Evolutionary conservation across 805 yeast species (phyloP), one percentile per base, ranked within the genome.

Genomic region (Myxozyma lipomycoides): DNA sequence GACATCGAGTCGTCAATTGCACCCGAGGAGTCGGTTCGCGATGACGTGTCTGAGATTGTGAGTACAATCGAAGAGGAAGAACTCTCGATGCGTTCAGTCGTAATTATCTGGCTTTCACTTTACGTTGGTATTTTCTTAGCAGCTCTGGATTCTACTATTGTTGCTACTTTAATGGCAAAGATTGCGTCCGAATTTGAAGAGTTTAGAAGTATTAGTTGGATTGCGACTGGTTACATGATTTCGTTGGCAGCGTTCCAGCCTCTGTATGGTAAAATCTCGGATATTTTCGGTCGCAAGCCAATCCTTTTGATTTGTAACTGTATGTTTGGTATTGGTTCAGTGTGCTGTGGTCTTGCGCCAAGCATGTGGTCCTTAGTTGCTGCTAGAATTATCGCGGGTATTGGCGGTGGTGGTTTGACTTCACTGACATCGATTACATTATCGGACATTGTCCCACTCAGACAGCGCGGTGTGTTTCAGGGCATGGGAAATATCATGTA

Each of bases 381-480:
- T 30, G 64, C 63, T 0, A 73, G 95, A 60, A 82, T 86, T 54
- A 73, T 88, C 45, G 82, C 95, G 23, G 96, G 96, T 18, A 76
- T 85, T 49, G 96, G 96, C 10, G 95, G 95, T n/a, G 93, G 95
- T 4, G 96, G 96, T 1, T 77, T 88, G 62, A 79, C 83, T 45
- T 76, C 90, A 0, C 70, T 87, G 59, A 78, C 86, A 17, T 82
- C 95, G 4, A 84, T 88, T 50, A 76, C 89, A 2, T 76, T 84
- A 60, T 79, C 86, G 24, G 96, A 88, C 66, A 71, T 86, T 42
- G 82, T 89, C 24, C 82, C 93, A 1, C 51, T 84, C 53, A 74
- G 61, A 50, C 79, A 83, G 40, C 74, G 96, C 52, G 96, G 95
- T 1, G 65, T 86, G 30, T 86, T 79, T 67, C 96, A 89, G 64